phyloP scores from a whole-genome alignment of 1,284 basidiomycete genomes.

The Anthracocystis panici-leucophaei region DNA sequence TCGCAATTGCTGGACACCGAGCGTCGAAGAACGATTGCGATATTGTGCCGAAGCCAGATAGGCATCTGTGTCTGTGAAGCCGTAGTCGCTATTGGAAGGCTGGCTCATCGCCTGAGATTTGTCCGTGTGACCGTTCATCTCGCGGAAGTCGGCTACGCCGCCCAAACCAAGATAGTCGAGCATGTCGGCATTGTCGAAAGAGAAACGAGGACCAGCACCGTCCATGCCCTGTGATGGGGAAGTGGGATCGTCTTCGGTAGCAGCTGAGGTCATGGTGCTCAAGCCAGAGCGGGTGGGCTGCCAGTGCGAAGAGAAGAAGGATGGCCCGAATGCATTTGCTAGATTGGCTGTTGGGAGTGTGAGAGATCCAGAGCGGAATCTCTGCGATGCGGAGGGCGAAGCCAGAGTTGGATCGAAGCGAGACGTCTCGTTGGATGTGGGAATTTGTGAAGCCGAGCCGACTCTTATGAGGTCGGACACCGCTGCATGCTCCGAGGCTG shows the following conservation, averaged over 20 bases:
- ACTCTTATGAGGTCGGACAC: slow-evolving; percentile 6
- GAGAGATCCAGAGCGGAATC: slow-evolving; percentile 53
- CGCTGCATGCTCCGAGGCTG: background rate
- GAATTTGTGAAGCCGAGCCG: slow-evolving; percentile 4
- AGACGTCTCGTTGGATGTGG: background rate
- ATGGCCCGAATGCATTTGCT: slow-evolving; percentile 51
- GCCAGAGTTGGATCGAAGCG: slow-evolving; percentile 6
- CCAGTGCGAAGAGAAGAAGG: slow-evolving; percentile 57
- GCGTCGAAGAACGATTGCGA: slow-evolving; percentile 41
- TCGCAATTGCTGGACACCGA: slow-evolving; percentile 34
- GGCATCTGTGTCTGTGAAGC: slow-evolving; percentile 18
- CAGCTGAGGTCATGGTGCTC: slow-evolving; percentile 44
- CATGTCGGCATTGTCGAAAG: slow-evolving; percentile 45
- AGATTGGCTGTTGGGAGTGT: slow-evolving; percentile 45
- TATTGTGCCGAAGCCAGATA: slow-evolving; percentile 25
- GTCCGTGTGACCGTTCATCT: background rate
- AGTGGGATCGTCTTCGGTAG: slow-evolving; percentile 18
- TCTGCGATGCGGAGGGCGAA: slow-evolving; percentile 18
- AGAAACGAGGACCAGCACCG: slow-evolving; percentile 22
- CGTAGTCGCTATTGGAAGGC: slow-evolving; percentile 10
- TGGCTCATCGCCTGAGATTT: background rate
- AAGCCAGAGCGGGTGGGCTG: slow-evolving; percentile 50
- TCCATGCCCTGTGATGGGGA: slow-evolving; percentile 9
- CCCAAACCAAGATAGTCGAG: slow-evolving; percentile 62
- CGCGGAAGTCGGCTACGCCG: slow-evolving; percentile 13